Conservation (phyloP, 2,329 filamentous ascomycete species). For the Colletotrichum musae region DNA sequence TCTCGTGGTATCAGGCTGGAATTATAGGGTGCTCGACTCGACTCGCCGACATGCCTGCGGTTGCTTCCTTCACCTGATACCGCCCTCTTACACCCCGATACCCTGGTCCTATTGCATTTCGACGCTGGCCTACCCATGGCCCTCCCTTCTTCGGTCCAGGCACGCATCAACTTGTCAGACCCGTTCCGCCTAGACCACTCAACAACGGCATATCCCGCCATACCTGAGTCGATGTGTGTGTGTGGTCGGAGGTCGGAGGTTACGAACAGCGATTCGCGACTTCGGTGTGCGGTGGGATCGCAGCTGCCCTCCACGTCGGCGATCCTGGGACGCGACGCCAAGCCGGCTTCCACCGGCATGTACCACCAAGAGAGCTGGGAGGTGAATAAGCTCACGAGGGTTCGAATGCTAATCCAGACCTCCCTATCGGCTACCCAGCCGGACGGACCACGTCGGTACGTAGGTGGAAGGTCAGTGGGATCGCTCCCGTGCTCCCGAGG, state of each 20-base stretch:
- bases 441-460: neutral
- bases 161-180: conserved; percentile 22
- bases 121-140: conserved; percentile 10
- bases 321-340: conserved; percentile 14
- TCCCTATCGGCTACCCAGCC: neutral
- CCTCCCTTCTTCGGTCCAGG: neutral
- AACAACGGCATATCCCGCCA: conserved; percentile 30
- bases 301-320: conserved; percentile 3
- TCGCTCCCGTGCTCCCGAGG: conserved; percentile 8
- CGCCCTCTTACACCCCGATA: neutral
- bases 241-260: conserved; percentile 32
- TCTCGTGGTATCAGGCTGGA: too few species aligned
- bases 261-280: conserved; percentile 31
- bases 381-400: neutral
- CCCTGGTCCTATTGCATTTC: conserved; percentile 3
- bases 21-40: too few species aligned
- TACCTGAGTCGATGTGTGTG: conserved; percentile 3
- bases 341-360: conserved; percentile 2
- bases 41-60: neutral
- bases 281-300: conserved; percentile 15
- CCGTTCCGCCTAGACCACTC: neutral
- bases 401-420: conserved; percentile 3
- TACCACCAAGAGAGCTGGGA: neutral
- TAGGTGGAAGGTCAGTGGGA: conserved; percentile 5
- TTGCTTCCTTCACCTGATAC: conserved; percentile 22